A percentile compares a stretch with the other conserved stretches of the same genome.
These are phyloP conservation scores for Pseudocercospora eumusae DNA, from an alignment of 2,329 filamentous ascomycete species.

Conservation along the genomic window DNA sequence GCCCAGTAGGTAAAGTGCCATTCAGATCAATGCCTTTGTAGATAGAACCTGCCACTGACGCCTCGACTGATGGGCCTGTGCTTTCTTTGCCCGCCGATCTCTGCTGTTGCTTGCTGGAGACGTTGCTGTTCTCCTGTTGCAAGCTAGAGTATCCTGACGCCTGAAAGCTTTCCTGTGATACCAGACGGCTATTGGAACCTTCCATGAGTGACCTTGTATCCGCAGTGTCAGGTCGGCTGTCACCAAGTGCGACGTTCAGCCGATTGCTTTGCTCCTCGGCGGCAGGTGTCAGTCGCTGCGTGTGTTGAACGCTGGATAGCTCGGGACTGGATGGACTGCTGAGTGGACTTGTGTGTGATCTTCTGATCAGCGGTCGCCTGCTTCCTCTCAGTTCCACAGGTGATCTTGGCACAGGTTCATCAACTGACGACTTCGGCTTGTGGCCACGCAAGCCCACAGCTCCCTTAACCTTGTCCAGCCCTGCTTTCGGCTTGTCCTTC, in stretches of 20 bases:
- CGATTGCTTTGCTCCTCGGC: conserved; percentile 26
- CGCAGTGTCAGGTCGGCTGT: conserved; percentile 18
- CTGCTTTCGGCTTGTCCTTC: conserved; percentile 77
- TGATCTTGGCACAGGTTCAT: conserved; percentile 29
- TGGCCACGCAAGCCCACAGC: conserved; percentile 63
- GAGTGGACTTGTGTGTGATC: conserved; percentile 33
- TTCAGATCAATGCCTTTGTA: conserved; percentile 62
- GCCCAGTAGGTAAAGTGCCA: conserved; percentile 54
- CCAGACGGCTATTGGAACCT: neutral
- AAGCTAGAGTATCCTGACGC: neutral
- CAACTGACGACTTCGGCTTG: conserved; percentile 42
- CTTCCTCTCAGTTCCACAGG: conserved; percentile 29
- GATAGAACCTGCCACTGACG: conserved; percentile 61
- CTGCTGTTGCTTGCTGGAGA: conserved; percentile 14
- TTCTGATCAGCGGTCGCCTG: conserved; percentile 28
- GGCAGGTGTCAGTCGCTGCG: conserved; percentile 15
- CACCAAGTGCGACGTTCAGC: conserved; percentile 21
- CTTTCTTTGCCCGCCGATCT: conserved; percentile 11
- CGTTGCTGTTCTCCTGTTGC: conserved; percentile 14
- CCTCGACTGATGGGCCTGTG: conserved; percentile 26
- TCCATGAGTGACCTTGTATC: conserved; percentile 18
- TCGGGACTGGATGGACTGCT: conserved; percentile 35
- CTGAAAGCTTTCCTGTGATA: conserved; percentile 20
- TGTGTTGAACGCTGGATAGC: conserved; percentile 8
- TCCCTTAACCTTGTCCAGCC: conserved; percentile 82